A percentile compares a stretch with the other conserved stretches of the same genome.
Evolutionary conservation across 2,329 filamentous ascomycete species (phyloP).

Genomic region (Talaromyces sp.): DNA sequence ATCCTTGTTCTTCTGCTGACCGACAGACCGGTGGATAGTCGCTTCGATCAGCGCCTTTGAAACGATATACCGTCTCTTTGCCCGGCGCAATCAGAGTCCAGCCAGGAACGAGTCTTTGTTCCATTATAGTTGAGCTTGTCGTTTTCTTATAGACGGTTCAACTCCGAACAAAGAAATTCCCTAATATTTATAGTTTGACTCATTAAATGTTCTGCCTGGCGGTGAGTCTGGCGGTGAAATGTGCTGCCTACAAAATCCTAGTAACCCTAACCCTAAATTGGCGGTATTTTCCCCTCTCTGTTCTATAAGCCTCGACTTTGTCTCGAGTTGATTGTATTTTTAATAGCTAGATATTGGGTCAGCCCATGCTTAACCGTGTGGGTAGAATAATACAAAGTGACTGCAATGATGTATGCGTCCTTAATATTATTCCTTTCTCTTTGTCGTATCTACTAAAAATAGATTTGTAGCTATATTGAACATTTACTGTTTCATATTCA

Average conservation of each 20-base stretch:
- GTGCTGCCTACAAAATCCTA: background rate
- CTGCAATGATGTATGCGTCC: too few species aligned
- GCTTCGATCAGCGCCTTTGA: background rate
- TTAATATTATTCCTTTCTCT: background rate
- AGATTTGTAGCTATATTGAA: background rate
- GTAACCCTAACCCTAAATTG: background rate
- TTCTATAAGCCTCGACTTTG: too few species aligned
- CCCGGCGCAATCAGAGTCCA: background rate
- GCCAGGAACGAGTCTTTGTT: constrained; percentile 1
- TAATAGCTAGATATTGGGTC: background rate
- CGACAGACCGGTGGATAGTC: constrained; percentile 1
- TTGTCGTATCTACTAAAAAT: background rate
- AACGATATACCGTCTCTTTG: background rate
- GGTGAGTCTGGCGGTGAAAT: background rate
- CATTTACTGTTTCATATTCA: background rate
- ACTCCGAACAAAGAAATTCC: background rate
- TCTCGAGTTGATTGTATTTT: background rate
- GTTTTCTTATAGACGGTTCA: background rate
- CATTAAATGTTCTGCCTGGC: background rate
- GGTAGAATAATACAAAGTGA: background rate
- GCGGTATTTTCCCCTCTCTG: background rate
- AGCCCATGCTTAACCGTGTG: background rate
- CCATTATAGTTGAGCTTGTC: background rate
- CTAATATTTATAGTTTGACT: background rate
- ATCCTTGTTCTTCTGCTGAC: background rate